These are phyloP conservation scores for Wickerhamomyces rabaulensis DNA, from an alignment of 805 yeast genomes.

Conservation along the genomic window DNA sequence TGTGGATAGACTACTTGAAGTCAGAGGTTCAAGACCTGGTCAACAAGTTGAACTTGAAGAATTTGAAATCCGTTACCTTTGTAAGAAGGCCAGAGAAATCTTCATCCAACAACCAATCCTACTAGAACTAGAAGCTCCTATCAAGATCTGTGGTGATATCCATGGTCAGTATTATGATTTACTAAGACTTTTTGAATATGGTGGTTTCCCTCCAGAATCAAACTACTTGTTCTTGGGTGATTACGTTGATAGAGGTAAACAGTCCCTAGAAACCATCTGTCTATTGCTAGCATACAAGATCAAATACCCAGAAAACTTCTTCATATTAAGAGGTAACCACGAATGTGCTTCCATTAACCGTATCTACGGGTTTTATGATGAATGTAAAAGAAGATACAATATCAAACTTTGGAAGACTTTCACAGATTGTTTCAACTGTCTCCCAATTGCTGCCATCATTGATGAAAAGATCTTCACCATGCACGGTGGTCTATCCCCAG, in stretches of 20 bases:
- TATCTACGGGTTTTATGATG: conserved; percentile 97
- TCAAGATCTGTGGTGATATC: conserved; percentile 93
- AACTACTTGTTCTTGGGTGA: conserved; percentile 94
- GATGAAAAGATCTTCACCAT: conserved; percentile 97
- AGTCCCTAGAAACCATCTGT: conserved; percentile 94
- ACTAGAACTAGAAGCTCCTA: conserved; percentile 95
- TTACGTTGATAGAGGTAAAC: conserved; percentile 98
- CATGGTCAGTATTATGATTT: conserved; percentile 98
- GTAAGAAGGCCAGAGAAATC: conserved; percentile 97
- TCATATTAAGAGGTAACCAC: conserved; percentile 95
- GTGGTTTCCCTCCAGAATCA: conserved; percentile 99
- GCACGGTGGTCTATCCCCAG: conserved; percentile 99
- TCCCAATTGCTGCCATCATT: conserved; percentile 97
- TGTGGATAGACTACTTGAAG: conserved; percentile 93
- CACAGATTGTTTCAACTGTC: conserved; percentile 96
- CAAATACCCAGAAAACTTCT: conserved; percentile 96
- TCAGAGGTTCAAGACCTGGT: conserved; percentile 97
- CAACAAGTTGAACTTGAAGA: conserved; percentile 92
- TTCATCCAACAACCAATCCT: conserved; percentile 96
- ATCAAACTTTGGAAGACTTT: conserved; percentile 98
- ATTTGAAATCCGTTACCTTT: conserved; percentile 88
- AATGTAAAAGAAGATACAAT: conserved; percentile 96
- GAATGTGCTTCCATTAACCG: conserved; percentile 98
- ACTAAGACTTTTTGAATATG: conserved; percentile 92
- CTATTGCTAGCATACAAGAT: conserved; percentile 91